Percentiles rank a stretch among this genome's conserved stretches.
Evolutionary conservation across 2,329 filamentous ascomycete genomes (phyloP).

Genomic region (Penicillium carneum): DNA sequence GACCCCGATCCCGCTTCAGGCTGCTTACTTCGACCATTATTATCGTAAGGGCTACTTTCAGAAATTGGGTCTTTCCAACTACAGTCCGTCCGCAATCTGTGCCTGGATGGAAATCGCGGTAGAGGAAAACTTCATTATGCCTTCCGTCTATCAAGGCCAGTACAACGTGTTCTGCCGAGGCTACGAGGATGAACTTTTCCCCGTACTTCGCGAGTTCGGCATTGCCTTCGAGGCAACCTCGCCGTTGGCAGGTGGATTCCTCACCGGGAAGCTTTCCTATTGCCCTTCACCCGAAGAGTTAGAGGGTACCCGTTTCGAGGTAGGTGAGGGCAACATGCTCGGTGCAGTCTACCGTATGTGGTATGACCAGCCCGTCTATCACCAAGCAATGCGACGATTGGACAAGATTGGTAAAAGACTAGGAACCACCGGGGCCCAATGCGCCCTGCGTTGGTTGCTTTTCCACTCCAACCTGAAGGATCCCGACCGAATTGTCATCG

Average conservation of each 20-base stretch:
- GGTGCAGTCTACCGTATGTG: constrained; percentile 19
- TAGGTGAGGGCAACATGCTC: constrained; percentile 13
- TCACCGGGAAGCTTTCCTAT: constrained; percentile 13
- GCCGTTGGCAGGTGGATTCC: constrained; percentile 12
- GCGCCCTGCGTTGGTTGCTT: constrained; percentile 14
- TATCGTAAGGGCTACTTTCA: constrained; percentile 2
- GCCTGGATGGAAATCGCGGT: constrained; percentile 10
- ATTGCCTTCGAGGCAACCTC: constrained; percentile 14
- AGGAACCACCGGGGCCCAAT: neutral
- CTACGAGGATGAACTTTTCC: constrained; percentile 15
- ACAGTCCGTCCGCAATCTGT: constrained; percentile 7
- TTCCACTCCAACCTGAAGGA: constrained; percentile 9
- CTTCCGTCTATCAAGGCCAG: constrained; percentile 12
- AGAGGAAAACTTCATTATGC: constrained; percentile 8
- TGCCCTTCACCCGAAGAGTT: neutral
- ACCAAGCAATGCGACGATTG: constrained; percentile 8
- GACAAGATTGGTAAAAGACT: neutral
- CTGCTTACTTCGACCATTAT: constrained; percentile 12
- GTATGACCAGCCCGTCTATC: constrained; percentile 13
- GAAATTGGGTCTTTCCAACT: constrained; percentile 11
- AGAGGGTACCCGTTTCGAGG: constrained; percentile 14
- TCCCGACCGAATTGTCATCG: constrained; percentile 11
- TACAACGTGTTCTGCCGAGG: constrained; percentile 15
- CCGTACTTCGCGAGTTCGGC: constrained; percentile 2
- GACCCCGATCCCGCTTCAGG: constrained; percentile 10